Evolutionary conservation across 2,329 filamentous ascomycete genomes (phyloP).

Genomic region (Colletotrichum echinochloae): DNA sequence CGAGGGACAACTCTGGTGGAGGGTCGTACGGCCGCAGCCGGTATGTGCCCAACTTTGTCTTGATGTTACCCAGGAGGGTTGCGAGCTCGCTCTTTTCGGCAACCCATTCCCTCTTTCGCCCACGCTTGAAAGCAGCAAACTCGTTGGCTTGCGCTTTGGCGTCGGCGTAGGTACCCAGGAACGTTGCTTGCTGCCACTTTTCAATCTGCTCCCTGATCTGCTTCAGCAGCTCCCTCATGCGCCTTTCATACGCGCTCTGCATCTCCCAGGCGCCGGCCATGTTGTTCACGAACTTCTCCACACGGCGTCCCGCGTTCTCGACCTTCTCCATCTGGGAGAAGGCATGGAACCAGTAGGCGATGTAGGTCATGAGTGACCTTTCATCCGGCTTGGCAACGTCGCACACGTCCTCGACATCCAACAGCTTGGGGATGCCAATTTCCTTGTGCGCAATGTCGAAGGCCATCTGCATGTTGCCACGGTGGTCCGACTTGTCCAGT

Average conservation of each 20-base stretch:
- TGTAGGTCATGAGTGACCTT: constrained; percentile 98
- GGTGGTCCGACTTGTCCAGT: constrained; percentile 92
- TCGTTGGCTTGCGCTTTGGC: constrained; percentile 87
- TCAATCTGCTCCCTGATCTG: constrained; percentile 80
- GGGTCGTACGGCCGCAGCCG: constrained; percentile 91
- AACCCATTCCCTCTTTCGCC: constrained; percentile 93
- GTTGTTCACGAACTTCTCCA: constrained; percentile 98
- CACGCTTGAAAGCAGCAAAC: constrained; percentile 91
- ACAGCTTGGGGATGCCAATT: constrained; percentile 94
- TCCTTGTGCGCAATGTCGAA: constrained; percentile 97
- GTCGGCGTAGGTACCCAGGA: constrained; percentile 92
- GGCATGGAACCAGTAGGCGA: constrained; percentile 99
- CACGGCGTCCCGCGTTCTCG: constrained; percentile 93
- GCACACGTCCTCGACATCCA: constrained; percentile 98
- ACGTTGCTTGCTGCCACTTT: constrained; percentile 82
- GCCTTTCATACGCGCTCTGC: constrained; percentile 94
- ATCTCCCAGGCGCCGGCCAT: constrained; percentile 99
- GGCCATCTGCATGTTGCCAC: constrained; percentile 96
- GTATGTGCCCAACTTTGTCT: constrained; percentile 97
- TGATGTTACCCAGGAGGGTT: constrained; percentile 95
- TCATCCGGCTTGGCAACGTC: constrained; percentile 97
- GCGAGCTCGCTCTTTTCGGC: constrained; percentile 97
- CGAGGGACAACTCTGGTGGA: constrained; percentile 83
- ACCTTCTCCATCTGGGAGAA: constrained; percentile 99
- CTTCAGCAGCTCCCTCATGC: constrained; percentile 85